These are phyloP conservation scores for Xylariales sp. DNA, from an alignment of 2,329 filamentous ascomycete genomes.

Conservation along the genomic window DNA sequence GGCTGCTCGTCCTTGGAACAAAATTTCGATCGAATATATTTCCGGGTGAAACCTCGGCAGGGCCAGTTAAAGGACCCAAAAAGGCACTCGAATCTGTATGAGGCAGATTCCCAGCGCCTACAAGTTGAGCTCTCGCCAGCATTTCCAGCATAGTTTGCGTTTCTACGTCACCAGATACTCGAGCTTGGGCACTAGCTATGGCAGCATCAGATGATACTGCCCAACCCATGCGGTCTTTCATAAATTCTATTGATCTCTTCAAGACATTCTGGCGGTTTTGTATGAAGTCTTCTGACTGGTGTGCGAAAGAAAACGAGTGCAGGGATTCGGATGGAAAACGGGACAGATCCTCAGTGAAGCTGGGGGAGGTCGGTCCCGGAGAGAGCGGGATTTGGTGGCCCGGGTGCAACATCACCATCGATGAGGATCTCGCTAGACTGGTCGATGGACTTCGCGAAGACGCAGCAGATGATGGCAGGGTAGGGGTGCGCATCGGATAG, in stretches of 20 bases:
- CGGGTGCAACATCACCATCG: constrained; percentile 62
- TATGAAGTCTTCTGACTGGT: constrained; percentile 87
- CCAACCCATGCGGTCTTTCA: constrained; percentile 88
- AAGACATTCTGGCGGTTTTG: constrained; percentile 90
- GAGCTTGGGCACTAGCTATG: constrained; percentile 78
- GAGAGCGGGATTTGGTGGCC: constrained; percentile 49
- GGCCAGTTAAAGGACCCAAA: constrained; percentile 72
- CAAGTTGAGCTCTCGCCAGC: constrained; percentile 73
- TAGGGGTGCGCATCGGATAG: constrained; percentile 61
- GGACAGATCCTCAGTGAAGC: constrained; percentile 81
- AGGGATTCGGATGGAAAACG: constrained; percentile 94
- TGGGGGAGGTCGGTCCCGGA: constrained; percentile 66
- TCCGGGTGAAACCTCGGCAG: constrained; percentile 64
- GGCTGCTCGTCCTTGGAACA: constrained; percentile 46
- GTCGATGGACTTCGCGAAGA: constrained; percentile 58
- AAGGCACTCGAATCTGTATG: constrained; percentile 36
- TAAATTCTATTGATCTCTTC: constrained; percentile 92
- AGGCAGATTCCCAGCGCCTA: constrained; percentile 62
- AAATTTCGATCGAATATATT: constrained; percentile 89
- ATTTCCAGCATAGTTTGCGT: constrained; percentile 89
- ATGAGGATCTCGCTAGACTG: constrained; percentile 61
- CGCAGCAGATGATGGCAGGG: constrained; percentile 59
- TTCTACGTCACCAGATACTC: constrained; percentile 77
- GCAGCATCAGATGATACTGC: constrained; percentile 65
- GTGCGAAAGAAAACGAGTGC: constrained; percentile 96